phyloP scores from a whole-genome alignment of 441 rosid genomes.

The Corymbia citriodora region DNA sequence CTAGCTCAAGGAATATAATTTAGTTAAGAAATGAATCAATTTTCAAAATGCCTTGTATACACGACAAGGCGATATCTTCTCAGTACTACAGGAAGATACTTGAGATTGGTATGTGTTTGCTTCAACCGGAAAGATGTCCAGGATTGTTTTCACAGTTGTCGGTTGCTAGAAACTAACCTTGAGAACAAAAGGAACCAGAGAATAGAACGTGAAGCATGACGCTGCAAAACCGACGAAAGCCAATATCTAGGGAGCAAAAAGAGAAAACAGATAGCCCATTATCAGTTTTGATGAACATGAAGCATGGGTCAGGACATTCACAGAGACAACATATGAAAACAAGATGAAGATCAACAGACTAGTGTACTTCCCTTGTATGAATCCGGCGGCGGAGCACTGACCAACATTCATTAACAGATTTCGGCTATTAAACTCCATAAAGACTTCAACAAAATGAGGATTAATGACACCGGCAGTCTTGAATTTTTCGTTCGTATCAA shows the following conservation, averaged over 20 bases:
- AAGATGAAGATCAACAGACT: background rate
- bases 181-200: constrained; percentile 35
- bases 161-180: constrained; percentile 19
- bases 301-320: background rate
- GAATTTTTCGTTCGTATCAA: background rate
- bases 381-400: background rate
- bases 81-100: background rate
- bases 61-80: background rate
- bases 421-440: background rate
- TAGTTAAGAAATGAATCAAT: background rate
- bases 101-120: background rate
- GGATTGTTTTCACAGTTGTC: background rate
- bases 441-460: background rate
- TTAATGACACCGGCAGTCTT: background rate
- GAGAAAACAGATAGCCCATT: background rate
- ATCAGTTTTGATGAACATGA: background rate
- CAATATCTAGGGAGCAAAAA: constrained; percentile 26
- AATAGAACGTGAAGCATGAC: constrained; percentile 26
- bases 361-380: background rate
- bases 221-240: constrained; percentile 27
- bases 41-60: background rate
- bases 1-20: background rate
- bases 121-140: background rate
- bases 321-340: background rate
- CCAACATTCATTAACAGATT: background rate